Evolutionary conservation across 2,329 filamentous ascomycete genomes (phyloP).

Genomic region (Curvularia sp.): DNA sequence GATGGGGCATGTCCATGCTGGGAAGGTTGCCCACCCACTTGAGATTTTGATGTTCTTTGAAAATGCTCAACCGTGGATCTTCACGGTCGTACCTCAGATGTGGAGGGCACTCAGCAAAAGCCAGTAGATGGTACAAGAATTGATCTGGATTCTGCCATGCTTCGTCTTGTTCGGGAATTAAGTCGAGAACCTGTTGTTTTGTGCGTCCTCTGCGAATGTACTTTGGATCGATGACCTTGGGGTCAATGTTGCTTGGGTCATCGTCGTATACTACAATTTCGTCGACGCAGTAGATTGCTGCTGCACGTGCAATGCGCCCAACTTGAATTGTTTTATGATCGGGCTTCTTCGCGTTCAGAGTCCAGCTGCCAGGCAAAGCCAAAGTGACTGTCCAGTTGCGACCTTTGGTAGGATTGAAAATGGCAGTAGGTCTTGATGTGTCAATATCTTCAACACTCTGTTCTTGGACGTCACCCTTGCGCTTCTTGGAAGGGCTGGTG

Average conservation of each 20-base stretch:
- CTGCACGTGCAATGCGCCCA: conserved; percentile 78
- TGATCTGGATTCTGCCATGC: conserved; percentile 76
- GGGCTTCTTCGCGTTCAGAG: conserved; percentile 69
- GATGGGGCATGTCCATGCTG: conserved; percentile 84
- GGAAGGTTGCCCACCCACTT: conserved; percentile 75
- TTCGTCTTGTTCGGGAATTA: conserved; percentile 53
- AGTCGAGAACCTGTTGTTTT: conserved; percentile 53
- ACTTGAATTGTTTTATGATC: conserved; percentile 78
- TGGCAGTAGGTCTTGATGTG: conserved; percentile 72
- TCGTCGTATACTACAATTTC: conserved; percentile 86
- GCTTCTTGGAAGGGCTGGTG: conserved; percentile 28
- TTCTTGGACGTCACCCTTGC: conserved; percentile 21
- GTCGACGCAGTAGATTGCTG: conserved; percentile 84
- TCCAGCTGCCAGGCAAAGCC: conserved; percentile 77
- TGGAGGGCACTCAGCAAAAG: conserved; percentile 83
- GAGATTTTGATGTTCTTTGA: conserved; percentile 80
- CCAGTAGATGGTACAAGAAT: conserved; percentile 79
- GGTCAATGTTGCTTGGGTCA: conserved; percentile 52
- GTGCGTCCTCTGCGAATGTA: conserved; percentile 37
- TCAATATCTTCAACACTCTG: conserved; percentile 45
- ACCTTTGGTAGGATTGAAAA: conserved; percentile 70
- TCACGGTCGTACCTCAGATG: conserved; percentile 62
- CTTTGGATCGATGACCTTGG: conserved; percentile 30
- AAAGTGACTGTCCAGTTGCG: conserved; percentile 78
- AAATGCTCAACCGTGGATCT: conserved; percentile 67